These are phyloP conservation scores for Rauvolfia tetraphylla DNA, from an alignment of 257 asterid species.

Conservation along the genomic window DNA sequence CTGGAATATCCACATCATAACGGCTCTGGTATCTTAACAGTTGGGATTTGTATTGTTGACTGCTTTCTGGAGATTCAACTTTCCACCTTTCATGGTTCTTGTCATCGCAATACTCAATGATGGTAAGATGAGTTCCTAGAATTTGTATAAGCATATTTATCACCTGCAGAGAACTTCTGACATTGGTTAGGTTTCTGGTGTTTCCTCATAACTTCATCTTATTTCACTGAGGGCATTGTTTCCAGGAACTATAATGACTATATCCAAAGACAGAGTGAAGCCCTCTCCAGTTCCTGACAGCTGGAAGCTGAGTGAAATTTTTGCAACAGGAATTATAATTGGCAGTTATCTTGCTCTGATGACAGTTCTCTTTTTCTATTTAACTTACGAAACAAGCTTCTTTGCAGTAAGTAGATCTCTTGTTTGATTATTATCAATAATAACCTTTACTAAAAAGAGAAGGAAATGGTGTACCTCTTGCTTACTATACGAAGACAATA, in stretches of 20 bases:
- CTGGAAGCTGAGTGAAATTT: conserved; percentile 61
- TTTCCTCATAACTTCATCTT: not conserved
- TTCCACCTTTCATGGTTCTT: conserved; percentile 73
- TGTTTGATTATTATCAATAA: not conserved
- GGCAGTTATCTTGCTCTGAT: conserved; percentile 60
- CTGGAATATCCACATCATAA: not conserved
- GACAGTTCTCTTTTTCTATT: conserved; percentile 51
- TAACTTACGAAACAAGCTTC: conserved; percentile 45
- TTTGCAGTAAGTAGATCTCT: conserved; percentile 36
- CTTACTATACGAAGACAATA: not conserved
- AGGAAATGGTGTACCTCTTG: not conserved
- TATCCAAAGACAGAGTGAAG: conserved; percentile 60
- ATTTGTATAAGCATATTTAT: not conserved
- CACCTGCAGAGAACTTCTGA: not conserved
- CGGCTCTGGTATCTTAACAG: conserved; percentile 29
- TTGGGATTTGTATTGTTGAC: conserved; percentile 60
- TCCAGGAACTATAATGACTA: conserved; percentile 65
- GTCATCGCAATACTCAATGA: conserved; percentile 70
- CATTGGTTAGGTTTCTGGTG: not conserved
- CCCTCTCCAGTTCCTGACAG: conserved; percentile 63
- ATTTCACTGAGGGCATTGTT: not conserved
- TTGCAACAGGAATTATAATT: conserved; percentile 53
- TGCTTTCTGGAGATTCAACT: conserved; percentile 58
- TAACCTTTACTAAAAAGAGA: not conserved
- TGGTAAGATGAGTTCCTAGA: conserved; percentile 28